Evolutionary conservation across 768 basidiomycete genomes (phyloP).

Genomic region (Suillus decipiens): DNA sequence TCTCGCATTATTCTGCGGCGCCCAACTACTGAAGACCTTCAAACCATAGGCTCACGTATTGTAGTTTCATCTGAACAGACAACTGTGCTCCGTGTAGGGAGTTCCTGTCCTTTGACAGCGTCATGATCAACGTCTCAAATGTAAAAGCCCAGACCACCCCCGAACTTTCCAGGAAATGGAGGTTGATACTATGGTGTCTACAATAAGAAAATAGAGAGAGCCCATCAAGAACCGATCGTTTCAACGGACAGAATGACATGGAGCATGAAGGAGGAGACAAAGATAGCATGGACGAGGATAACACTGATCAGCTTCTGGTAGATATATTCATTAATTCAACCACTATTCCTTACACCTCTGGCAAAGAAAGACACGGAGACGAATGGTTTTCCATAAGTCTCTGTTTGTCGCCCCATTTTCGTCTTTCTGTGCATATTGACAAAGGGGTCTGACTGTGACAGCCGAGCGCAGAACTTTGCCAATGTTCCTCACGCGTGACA

Average conservation of each 20-base stretch:
- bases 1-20: constrained; percentile 49
- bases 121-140: constrained; percentile 34
- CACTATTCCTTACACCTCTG: not conserved
- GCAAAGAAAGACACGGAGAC: not conserved
- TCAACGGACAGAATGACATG: constrained; percentile 10
- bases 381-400: not conserved
- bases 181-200: constrained; percentile 18
- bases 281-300: too few species aligned
- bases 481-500: not conserved
- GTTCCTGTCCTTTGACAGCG: constrained; percentile 27
- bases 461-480: not conserved
- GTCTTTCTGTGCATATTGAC: not conserved
- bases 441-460: not conserved
- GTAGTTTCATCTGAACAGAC: constrained; percentile 45
- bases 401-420: not conserved
- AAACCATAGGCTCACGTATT: constrained; percentile 46
- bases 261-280: not conserved
- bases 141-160: constrained; percentile 31
- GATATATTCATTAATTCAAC: not conserved
- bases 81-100: constrained; percentile 20
- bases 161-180: constrained; percentile 4
- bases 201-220: constrained; percentile 28
- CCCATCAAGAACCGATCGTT: not conserved
- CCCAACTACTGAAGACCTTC: constrained; percentile 41
- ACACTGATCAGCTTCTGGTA: not conserved